Evolutionary conservation across 345 rosid genomes (phyloP), one percentile per base, ranked within the genome.

Genomic region (Camelina neglecta): DNA sequence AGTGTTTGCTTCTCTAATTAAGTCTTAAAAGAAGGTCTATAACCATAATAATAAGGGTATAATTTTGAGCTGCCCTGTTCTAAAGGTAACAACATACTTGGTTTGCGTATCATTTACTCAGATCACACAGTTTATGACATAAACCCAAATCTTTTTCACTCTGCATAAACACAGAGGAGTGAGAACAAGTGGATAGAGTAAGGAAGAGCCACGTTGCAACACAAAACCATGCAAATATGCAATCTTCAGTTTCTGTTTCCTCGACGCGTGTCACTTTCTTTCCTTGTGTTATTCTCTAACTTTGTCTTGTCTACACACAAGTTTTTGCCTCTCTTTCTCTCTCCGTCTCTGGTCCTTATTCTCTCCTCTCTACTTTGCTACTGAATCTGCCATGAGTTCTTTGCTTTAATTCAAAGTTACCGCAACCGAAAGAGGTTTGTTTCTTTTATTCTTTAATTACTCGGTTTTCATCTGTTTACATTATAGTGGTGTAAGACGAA

Each of bases 141-240:
- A 16, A 8, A 20, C 49, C 48, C 47, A 21, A 3, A 1, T 11
- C 6, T 44, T 63, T 15, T n/a, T 26, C 39, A 44, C 23, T 13
- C 36, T 24, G 6, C 38, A 15, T 9, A 0, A 26, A 49, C 31
- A 33, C 18, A 33, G 29, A 65, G 5, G 11, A 18, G 11, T 56
- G 9, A n/a, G 58, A 54, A 10, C 42, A 45, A 48, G 59, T 65
- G 51, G 26, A 26, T 21, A 65, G 4, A 58, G 2, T 12, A 56
- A 24, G 20, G 36, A 39, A 39, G n/a, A 12, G 76, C 35, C 81
- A 77, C 81, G 81, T 77, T 41, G 20, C 61, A 54, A 48, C 67
- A 47, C 57, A 76, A 62, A 69, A 24, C 61, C 80, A 77, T 77
- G 81, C 26, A 24, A 24, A 24, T 24, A 24, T 24, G 26, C 81